Evolutionary conservation across 768 basidiomycete species (phyloP), one percentile per base, ranked within the genome.

Genomic region (Lactarius hengduanensis): DNA sequence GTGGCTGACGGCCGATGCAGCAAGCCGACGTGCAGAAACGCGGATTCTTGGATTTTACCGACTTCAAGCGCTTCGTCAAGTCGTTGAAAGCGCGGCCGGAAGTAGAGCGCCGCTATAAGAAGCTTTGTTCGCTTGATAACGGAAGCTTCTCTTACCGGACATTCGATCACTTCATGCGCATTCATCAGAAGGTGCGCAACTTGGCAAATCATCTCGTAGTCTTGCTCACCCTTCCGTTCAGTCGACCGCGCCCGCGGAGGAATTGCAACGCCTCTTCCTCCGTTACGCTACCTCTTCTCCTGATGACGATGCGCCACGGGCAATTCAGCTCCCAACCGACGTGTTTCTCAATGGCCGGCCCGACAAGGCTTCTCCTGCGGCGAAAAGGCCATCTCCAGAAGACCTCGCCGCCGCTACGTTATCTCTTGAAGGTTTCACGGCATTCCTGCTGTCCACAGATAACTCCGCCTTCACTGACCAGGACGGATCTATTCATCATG

Each of bases 41-140:
- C 1, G 84, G 83, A 0, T 85, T 82, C 68, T 84, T 97, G 38
- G 86, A 93, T 74, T 94, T 94, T 72, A 68, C 80, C 1, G 89
- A 87, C 64, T 98, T 96, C 75, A 88, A 90, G 70, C 80, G 78
- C 15, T 94, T 98, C 67, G 90, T 96, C 69, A 91, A 89, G 72
- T 75, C 86, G 38, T 82, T 97, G 63, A 96, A 94, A 74, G 80
- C 83, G n/a, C 86, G 96, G 18, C 88, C 91, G 0, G 96, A 98
- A 57, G 75, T 98, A 1, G 87, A 91, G 61, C 72, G 78, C 0
- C 76, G 97, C 9, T 90, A 88, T 75, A 77, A 77, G 66, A 77
- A 74, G 36, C 68, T 86, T 30, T 74, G 74, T 43, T 75, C 66
- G 0, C 62, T 69, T 38, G 69, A 73, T 9, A 65, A 76, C 2